phyloP scores from a whole-genome alignment of 164 flowering plant species.

The Chimonanthus salicifolius region DNA sequence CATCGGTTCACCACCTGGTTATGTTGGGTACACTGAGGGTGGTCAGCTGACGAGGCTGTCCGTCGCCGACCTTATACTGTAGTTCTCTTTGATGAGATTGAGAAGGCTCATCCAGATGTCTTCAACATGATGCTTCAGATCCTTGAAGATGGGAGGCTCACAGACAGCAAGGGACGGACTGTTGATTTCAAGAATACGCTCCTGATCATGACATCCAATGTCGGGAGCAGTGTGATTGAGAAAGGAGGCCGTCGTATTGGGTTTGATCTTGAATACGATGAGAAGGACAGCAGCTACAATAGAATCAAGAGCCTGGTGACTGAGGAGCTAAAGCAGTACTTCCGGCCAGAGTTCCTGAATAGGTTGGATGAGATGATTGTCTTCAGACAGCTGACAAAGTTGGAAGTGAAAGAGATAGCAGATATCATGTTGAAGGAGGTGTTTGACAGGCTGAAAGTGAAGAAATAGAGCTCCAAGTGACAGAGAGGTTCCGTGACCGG shows the following conservation, averaged over 20 bases:
- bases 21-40: constrained; percentile 84
- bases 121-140: constrained; percentile 97
- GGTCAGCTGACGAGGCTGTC: constrained; percentile 89
- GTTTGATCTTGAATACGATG: constrained; percentile 65
- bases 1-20: constrained; percentile 90
- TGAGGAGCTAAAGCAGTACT: constrained; percentile 74
- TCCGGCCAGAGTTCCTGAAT: constrained; percentile 83
- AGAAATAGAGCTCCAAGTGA: constrained; percentile 72
- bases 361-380: constrained; percentile 91
- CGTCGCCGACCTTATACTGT: constrained; percentile 75
- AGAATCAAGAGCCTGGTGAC: constrained; percentile 75
- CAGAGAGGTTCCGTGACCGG: constrained; percentile 64
- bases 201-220: constrained; percentile 84
- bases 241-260: constrained; percentile 71
- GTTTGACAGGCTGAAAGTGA: constrained; percentile 49
- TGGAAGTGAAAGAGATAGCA: constrained; percentile 76
- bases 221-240: constrained; percentile 81
- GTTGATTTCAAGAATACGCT: constrained; percentile 89
- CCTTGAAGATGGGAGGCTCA: constrained; percentile 79
- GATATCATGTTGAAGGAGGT: constrained; percentile 85
- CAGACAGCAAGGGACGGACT: constrained; percentile 87
- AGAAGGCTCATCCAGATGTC: constrained; percentile 95
- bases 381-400: constrained; percentile 73
- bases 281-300: constrained; percentile 77
- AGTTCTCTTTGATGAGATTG: constrained; percentile 85